Evolutionary conservation across 257 asterid genomes (phyloP), one percentile per base, ranked within the genome.

Genomic region (Henckelia pumila): DNA sequence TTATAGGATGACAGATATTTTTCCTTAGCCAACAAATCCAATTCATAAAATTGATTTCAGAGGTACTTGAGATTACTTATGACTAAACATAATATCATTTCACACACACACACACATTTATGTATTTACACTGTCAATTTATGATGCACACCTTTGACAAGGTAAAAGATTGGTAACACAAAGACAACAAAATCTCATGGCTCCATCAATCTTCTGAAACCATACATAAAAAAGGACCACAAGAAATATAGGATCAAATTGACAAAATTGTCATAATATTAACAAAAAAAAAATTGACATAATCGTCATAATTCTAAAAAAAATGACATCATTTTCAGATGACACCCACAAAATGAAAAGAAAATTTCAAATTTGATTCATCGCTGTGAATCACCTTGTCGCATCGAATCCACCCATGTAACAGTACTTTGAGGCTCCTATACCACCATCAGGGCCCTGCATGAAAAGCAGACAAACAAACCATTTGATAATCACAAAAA

Each of bases 361-460:
- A 29, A 16, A 53, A 50, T 16, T 37, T 47, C 29, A 35, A 57
- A 25, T 40, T 22, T 32, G 19, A 23, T 35, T 33, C n/a, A 56
- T 55, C 53, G 75, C 9, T 16, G 50, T 40, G 75, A 69, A 62
- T 81, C 66, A 94, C 99, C 99, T 94, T 78, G 99, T 94, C 2
- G 96, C 99, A 67, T 94, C 99, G 67, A 94, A 91, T 85, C 97
- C 99, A 67, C 97, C 99, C 95, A 94, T 84, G 73, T 91, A 94
- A 79, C 93, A 83, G 77, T 94, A 94, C 80, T 89, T 91, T 26
- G 99, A 94, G 67, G 97, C 97, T 50, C 95, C 83, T 50, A 94
- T 87, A 71, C 97, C 97, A 73, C 99, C 99, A 82, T 94, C 99
- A 75, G 99, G 99, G 49, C 99, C 99, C 97, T 93, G 79, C 78